Evolutionary conservation across 2,329 filamentous ascomycete species (phyloP).

Genomic region (Colletotrichum chrysophilum): DNA sequence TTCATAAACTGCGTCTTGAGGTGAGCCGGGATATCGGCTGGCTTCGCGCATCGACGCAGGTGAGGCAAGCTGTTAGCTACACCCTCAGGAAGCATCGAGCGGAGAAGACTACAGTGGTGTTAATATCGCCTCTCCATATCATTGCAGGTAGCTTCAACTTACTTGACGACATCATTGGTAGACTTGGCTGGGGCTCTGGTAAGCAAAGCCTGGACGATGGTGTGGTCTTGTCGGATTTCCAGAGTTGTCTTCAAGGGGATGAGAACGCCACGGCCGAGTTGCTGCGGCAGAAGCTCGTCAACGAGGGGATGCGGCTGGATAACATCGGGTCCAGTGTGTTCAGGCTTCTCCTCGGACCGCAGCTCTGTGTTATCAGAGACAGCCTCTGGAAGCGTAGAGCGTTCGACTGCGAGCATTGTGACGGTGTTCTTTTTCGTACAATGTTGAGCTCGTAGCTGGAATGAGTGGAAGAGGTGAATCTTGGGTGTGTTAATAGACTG

Average conservation of each 20-base stretch:
- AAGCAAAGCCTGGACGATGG: slow-evolving; percentile 68
- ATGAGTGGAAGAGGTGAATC: not conserved
- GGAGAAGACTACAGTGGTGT: slow-evolving; percentile 35
- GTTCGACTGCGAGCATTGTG: slow-evolving; percentile 14
- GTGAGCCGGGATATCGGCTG: slow-evolving; percentile 68
- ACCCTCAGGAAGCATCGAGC: slow-evolving; percentile 62
- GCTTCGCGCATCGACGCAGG: slow-evolving; percentile 78
- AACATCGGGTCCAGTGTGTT: slow-evolving; percentile 20
- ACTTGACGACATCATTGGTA: slow-evolving; percentile 77
- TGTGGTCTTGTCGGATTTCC: slow-evolving; percentile 65
- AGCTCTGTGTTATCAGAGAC: slow-evolving; percentile 1
- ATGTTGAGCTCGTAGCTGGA: not conserved
- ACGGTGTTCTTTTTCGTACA: not conserved
- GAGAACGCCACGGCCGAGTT: slow-evolving; percentile 53
- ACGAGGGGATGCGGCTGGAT: slow-evolving; percentile 33
- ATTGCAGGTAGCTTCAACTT: slow-evolving; percentile 36
- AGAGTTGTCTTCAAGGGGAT: slow-evolving; percentile 70
- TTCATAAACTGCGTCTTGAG: slow-evolving; percentile 68
- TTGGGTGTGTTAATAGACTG: not conserved
- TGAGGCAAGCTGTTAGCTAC: slow-evolving; percentile 71
- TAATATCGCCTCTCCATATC: slow-evolving; percentile 30
- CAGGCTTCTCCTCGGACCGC: slow-evolving; percentile 6
- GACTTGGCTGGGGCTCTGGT: slow-evolving; percentile 74
- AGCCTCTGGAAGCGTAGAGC: not conserved
- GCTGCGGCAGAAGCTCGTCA: slow-evolving; percentile 36